A percentile compares a stretch with the other conserved stretches of the same genome.
These are phyloP conservation scores for Monilinia fructigena DNA, from an alignment of 2,329 filamentous ascomycete species.

Conservation along the genomic window DNA sequence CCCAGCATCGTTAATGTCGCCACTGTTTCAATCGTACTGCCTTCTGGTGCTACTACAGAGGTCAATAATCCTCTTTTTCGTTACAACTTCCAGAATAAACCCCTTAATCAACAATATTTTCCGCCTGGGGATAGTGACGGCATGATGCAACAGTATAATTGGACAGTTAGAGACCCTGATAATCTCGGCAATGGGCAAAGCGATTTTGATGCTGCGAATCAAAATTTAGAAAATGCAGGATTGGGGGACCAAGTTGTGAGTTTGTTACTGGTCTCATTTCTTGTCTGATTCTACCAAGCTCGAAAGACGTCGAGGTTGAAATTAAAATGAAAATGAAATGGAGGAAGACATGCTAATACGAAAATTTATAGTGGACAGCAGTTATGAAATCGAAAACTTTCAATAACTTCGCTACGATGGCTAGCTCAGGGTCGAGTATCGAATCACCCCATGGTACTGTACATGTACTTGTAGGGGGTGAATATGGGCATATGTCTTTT, in stretches of 20 bases:
- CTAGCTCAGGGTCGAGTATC: constrained; percentile 44
- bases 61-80: constrained; percentile 54
- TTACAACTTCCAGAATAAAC: constrained; percentile 48
- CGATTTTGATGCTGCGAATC: constrained; percentile 29
- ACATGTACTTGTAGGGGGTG: constrained; percentile 44
- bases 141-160: constrained; percentile 36
- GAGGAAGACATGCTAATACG: not conserved
- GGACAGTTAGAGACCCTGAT: constrained; percentile 40
- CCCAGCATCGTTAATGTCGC: constrained; percentile 41
- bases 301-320: not conserved
- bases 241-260: constrained; percentile 31
- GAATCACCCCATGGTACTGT: constrained; percentile 48
- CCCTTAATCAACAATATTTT: constrained; percentile 41
- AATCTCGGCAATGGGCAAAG: constrained; percentile 23
- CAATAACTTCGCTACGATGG: constrained; percentile 46
- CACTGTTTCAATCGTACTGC: constrained; percentile 39
- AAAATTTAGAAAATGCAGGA: constrained; percentile 25
- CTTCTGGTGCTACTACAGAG: constrained; percentile 25
- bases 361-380: constrained; percentile 44
- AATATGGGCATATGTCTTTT: constrained; percentile 43
- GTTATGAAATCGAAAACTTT: constrained; percentile 43
- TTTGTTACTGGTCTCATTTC: not conserved
- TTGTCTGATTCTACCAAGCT: not conserved
- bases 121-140: constrained; percentile 42
- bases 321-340: not conserved